phyloP scores from a whole-genome alignment of 1,284 basidiomycete species.

The Meripilus lineatus region DNA sequence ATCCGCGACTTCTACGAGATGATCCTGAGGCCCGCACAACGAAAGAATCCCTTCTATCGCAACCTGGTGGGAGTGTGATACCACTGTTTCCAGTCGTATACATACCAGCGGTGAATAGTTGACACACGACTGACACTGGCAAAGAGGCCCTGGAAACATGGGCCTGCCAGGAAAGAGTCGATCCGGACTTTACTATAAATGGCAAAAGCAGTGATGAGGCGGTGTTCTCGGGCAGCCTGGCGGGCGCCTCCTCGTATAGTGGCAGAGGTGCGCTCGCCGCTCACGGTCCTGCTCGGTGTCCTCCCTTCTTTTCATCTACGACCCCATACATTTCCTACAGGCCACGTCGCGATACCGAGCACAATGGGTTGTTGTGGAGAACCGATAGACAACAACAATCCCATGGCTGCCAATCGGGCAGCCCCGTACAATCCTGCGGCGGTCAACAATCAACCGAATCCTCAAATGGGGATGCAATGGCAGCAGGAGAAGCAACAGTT shows the following conservation, averaged over 20 bases:
- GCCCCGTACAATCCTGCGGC: conserved; percentile 10
- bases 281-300: conserved; percentile 1
- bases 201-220: too few relatives aligned
- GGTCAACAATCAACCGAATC: conserved; percentile 49
- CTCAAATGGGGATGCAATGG: conserved; percentile 21
- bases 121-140: too few relatives aligned
- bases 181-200: too few relatives aligned
- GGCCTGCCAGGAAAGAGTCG: too few relatives aligned
- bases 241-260: not conserved
- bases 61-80: too few relatives aligned
- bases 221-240: not conserved
- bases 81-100: too few relatives aligned
- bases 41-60: too few relatives aligned
- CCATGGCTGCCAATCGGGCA: conserved; percentile 17
- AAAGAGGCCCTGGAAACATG: too few relatives aligned
- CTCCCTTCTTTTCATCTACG: not conserved
- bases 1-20: too few relatives aligned
- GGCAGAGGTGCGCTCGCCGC: not conserved
- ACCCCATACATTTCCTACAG: not conserved
- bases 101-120: too few relatives aligned
- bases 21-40: too few relatives aligned
- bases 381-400: conserved; percentile 22
- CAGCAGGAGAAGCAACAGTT: conserved; percentile 28
- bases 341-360: conserved; percentile 9
- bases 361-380: conserved; percentile 60